Evolutionary conservation across 768 basidiomycete genomes (phyloP).

Genomic region (Roridomyces roridus): DNA sequence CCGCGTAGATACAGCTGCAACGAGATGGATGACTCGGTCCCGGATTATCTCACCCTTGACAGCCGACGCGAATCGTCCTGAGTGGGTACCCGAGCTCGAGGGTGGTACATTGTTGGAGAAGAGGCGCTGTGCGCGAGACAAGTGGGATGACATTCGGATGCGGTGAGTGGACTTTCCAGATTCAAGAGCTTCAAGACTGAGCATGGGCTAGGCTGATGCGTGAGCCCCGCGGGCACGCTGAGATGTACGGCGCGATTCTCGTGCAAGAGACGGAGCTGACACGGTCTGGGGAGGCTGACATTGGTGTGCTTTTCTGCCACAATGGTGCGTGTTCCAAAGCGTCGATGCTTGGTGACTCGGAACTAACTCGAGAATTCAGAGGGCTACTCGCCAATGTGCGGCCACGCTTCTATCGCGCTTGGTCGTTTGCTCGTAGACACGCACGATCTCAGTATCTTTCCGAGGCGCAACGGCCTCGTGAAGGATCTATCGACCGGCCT

Average conservation of each 20-base stretch:
- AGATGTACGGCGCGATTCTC: conserved; percentile 49
- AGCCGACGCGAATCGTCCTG: conserved; percentile 47
- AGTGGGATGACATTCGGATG: conserved; percentile 35
- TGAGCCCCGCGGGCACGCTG: conserved; percentile 45
- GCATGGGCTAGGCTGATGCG: conserved; percentile 36
- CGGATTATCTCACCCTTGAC: not conserved
- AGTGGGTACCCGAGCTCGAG: conserved; percentile 36
- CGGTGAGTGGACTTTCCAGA: not conserved
- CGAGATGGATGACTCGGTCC: too few relatives aligned
- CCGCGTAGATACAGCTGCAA: too few relatives aligned
- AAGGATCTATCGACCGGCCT: conserved; percentile 24
- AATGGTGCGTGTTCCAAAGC: conserved; percentile 34
- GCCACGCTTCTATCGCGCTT: conserved; percentile 47
- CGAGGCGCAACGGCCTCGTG: conserved; percentile 30
- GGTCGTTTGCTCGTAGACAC: conserved; percentile 48
- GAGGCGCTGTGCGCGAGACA: conserved; percentile 34
- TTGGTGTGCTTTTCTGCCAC: conserved; percentile 49
- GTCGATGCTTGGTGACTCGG: not conserved
- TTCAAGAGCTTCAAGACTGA: not conserved
- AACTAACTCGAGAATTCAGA: too few relatives aligned
- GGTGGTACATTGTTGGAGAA: conserved; percentile 43
- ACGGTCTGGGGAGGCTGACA: conserved; percentile 38
- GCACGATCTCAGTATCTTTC: conserved; percentile 37
- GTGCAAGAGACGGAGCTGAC: conserved; percentile 43
- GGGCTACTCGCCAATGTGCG: conserved; percentile 51